Conservation (phyloP, 805 yeast genomes). For the Metschnikowia kofuensis region DNA sequence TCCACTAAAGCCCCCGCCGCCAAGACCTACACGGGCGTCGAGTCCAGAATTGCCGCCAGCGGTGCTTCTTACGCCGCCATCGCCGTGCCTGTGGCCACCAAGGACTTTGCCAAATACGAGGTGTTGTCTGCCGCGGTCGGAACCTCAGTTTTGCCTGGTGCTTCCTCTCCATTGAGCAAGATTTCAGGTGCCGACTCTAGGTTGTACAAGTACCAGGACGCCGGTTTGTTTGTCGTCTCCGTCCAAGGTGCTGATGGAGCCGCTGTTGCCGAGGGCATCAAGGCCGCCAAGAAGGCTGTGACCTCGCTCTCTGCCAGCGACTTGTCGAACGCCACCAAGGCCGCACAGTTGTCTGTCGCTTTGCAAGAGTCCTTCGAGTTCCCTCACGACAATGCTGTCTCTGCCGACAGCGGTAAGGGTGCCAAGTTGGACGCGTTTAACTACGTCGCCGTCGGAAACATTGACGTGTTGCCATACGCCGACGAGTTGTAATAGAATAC, state of each 20-base stretch:
- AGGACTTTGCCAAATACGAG: slow-evolving; percentile 64
- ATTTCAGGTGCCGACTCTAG: slow-evolving; percentile 49
- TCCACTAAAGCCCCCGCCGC: slow-evolving; percentile 42
- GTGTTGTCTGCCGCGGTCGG: slow-evolving; percentile 69
- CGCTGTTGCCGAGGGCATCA: slow-evolving; percentile 58
- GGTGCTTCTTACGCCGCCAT: slow-evolving; percentile 73
- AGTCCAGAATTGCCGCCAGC: slow-evolving; percentile 60
- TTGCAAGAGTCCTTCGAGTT: slow-evolving; percentile 37
- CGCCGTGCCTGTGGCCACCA: slow-evolving; percentile 71
- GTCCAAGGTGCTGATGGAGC: slow-evolving; percentile 59
- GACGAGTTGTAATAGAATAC: slow-evolving; percentile 68
- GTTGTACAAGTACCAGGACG: slow-evolving; percentile 67
- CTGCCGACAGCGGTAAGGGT: slow-evolving; percentile 32
- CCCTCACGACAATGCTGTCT: slow-evolving; percentile 31
- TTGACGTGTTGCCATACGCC: slow-evolving; percentile 79
- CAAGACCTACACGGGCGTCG: slow-evolving; percentile 53
- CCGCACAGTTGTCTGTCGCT: slow-evolving; percentile 41
- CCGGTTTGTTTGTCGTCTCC: slow-evolving; percentile 73
- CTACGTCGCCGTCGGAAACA: slow-evolving; percentile 88
- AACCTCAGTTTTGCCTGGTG: slow-evolving; percentile 54
- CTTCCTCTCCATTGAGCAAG: slow-evolving; percentile 47
- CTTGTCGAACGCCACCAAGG: slow-evolving; percentile 52
- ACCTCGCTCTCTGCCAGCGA: slow-evolving; percentile 40
- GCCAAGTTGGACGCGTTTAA: slow-evolving; percentile 55
- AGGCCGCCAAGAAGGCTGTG: slow-evolving; percentile 49